Evolutionary conservation across 1,139 yeast species (phyloP).

Genomic region (Pneumocystis murina): DNA sequence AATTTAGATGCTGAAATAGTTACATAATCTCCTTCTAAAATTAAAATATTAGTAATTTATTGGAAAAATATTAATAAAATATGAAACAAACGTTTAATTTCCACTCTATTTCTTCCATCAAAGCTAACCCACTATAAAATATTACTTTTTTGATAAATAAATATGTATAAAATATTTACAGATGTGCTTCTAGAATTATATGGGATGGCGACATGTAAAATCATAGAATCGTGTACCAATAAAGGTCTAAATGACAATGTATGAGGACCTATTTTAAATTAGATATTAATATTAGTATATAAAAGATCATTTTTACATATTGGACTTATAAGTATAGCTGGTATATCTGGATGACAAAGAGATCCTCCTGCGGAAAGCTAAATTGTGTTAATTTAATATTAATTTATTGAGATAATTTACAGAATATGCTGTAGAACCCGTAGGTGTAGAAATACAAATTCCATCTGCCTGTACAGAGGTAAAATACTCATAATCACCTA

Average conservation of each 20-base stretch:
- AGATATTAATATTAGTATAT: neutral
- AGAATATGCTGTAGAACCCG: constrained; percentile 85
- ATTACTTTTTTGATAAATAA: neutral
- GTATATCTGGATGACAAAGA: constrained; percentile 71
- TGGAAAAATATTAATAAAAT: neutral
- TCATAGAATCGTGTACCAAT: constrained; percentile 55
- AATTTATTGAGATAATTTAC: neutral
- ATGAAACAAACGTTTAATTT: constrained; percentile 27
- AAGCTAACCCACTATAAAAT: constrained; percentile 45
- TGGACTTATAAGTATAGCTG: constrained; percentile 67
- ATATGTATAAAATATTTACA: neutral
- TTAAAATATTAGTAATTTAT: neutral
- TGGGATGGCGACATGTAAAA: constrained; percentile 57
- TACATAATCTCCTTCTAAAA: constrained; percentile 44
- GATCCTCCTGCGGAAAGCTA: constrained; percentile 70
- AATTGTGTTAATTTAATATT: neutral
- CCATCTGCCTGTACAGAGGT: constrained; percentile 89
- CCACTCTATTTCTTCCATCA: constrained; percentile 64
- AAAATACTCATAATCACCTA: constrained; percentile 45
- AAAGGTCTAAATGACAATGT: constrained; percentile 72
- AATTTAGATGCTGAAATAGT: constrained; percentile 56
- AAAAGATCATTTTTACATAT: constrained; percentile 32
- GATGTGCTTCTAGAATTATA: constrained; percentile 51
- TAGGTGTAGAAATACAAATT: constrained; percentile 67
- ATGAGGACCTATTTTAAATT: constrained; percentile 33